These are phyloP conservation scores for Scedosporium apiospermum DNA, from an alignment of 2,329 filamentous ascomycete genomes.

Conservation along the genomic window DNA sequence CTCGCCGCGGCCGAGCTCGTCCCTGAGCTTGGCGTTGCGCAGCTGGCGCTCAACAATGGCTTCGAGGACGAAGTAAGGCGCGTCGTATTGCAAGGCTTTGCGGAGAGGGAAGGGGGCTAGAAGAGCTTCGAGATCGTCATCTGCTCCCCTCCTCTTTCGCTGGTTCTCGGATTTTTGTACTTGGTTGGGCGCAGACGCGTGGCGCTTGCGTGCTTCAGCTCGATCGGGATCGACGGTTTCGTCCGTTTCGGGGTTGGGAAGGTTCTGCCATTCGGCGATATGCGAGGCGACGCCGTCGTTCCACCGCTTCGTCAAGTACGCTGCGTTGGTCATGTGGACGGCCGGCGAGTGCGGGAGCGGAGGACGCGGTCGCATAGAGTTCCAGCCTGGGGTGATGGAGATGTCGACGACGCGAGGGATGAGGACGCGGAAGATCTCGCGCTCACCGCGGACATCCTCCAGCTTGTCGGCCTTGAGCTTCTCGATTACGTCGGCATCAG, in stretches of 20 bases:
- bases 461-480: conserved; percentile 17
- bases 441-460: conserved; percentile 14
- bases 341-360: conserved; percentile 34
- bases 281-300: conserved; percentile 31
- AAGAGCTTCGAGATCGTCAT: conserved; percentile 14
- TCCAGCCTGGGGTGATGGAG: conserved; percentile 44
- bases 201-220: conserved; percentile 9
- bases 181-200: conserved; percentile 5
- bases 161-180: conserved; percentile 9
- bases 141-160: conserved; percentile 10
- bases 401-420: conserved; percentile 44
- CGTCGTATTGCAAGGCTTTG: conserved; percentile 31
- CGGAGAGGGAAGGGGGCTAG: conserved; percentile 25
- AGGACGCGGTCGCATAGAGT: conserved; percentile 28
- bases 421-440: conserved; percentile 38
- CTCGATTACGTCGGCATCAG: conserved; percentile 16
- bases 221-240: conserved; percentile 9
- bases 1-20: conserved; percentile 33
- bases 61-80: conserved; percentile 29
- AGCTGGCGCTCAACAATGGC: conserved; percentile 39
- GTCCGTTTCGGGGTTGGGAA: conserved; percentile 13
- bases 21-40: conserved; percentile 28
- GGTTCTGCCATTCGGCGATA: conserved; percentile 33
- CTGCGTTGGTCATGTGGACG: conserved; percentile 46
- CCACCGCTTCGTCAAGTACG: conserved; percentile 40